Evolutionary conservation across 495 filamentous ascomycete species (phyloP), one percentile per base, ranked within the genome.

Genomic region (Amorphotheca resinae): DNA sequence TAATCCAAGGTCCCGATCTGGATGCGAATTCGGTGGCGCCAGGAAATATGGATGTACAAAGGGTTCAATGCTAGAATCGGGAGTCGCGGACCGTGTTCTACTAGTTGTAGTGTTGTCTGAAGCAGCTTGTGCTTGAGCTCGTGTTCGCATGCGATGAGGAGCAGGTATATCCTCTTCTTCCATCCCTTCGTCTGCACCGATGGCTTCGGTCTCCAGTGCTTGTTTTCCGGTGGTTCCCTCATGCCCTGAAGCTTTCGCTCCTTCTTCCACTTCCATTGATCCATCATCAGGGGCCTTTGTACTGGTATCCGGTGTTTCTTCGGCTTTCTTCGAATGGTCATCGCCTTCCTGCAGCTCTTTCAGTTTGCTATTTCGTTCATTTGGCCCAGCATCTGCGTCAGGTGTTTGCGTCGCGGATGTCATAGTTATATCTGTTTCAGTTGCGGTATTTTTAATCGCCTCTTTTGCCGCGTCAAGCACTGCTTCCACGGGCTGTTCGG

Each of bases 11-110:
- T 93, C 79, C 26, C 76, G 67, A 55, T 94, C 84, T 1, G 84
- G 77, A n/a, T 68, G 73, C 37, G 79, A 73, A 28, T 68, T 58
- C n/a, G 67, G 60, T 0, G 88, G 82, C 3, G 81, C 69, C n/a
- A 82, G 63, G 65, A 89, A 98, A 45, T 93, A 74, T 2, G 91
- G 86, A 51, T 95, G 85, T 20, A 95, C 78, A 54, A 71, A 58
- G 49, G 67, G 46, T 54, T 70, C 54, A 48, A 71, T 59, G 51
- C 60, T 64, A 17, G 67, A 64, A 36, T 69, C 64, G 49, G 53
- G 69, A 33, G 66, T 61, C 34, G 69, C 57, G 16, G 72, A 68
- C 43, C 51, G 52, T 36, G 52, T 60, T 31, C 60, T 49, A 42
- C 63, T 65, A 16, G 53, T 53, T 1, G 45, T 31, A 3, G 50